Base-by-base conservation (phyloP, 345 rosid genomes). In the Physaria fendleri region DNA sequence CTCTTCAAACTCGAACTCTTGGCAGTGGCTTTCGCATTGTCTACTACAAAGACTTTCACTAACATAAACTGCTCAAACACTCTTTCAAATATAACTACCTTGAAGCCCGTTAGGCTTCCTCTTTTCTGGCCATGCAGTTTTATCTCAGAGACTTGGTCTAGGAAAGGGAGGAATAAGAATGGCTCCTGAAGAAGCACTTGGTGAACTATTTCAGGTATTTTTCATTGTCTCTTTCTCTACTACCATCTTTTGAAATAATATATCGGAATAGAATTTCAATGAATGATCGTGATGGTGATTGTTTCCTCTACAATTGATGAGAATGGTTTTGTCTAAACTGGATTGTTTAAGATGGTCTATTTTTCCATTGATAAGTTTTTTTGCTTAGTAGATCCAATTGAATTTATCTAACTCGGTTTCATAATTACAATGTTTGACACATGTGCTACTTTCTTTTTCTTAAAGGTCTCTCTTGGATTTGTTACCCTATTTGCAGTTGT, bases 151-250 rank as follows among this genome's bases (percentile, higher is more conserved):
- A 80, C 89, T 89, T 48, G 99, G 99, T 68, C 66, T 93, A 62
- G 99, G 99, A 20, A 92, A 93, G 76, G 95, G 88, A 57, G 97
- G 95, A 46, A 29, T 86, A 62, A 79, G 94, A 79, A 87, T 93
- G 95, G 97, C 97, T 74, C 90, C 91, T 23, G 91, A 89, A 74
- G 94, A 93, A 69, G 88, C 95, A 75, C 62, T 88, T 64, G 59
- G 74, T 48, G 81, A 84, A 73, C 82, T 86, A 56, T 87, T 93
- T 66, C 83, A 93, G 95, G 94, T 85, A 55, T 45, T 77, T 54
- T 65, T 57, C 63, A 17, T 21, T 41, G 20, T 34, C 30, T 67
- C 24, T 21, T 20, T 22, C 23, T 6, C 37, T 48, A 16, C 42
- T 40, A 23, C 29, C 15, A 8, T 21, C 17, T 39, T 25, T 49